Conservation (phyloP, 2,329 filamentous ascomycete species). For the Macrophomina phaseolina region DNA sequence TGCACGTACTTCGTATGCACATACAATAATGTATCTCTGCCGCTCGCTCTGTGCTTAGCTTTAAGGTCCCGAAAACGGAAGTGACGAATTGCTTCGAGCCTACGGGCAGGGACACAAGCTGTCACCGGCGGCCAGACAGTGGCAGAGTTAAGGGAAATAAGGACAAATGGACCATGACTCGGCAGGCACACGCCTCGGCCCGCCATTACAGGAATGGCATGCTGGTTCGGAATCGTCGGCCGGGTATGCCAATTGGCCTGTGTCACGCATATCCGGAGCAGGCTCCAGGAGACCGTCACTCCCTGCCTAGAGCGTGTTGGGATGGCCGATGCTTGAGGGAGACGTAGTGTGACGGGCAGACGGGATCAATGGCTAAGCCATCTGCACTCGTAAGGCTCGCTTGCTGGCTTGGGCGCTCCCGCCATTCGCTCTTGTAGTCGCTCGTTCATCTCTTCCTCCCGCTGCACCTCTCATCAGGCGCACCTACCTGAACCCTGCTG, state of each 20-base stretch:
- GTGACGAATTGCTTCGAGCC: not conserved
- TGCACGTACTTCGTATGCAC: not conserved
- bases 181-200: conserved; percentile 23
- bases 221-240: conserved; percentile 7
- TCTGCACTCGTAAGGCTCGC: conserved; percentile 19
- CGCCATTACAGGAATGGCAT: conserved; percentile 11
- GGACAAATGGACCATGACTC: conserved; percentile 16
- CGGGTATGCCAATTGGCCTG: conserved; percentile 13
- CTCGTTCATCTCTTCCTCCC: not conserved
- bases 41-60: not conserved
- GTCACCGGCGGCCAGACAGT: not conserved
- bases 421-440: not conserved
- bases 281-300: conserved; percentile 6
- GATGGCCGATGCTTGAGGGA: conserved; percentile 17
- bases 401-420: not conserved
- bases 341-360: conserved; percentile 4
- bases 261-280: not conserved
- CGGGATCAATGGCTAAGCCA: not conserved
- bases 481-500: conserved; percentile 12
- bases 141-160: not conserved
- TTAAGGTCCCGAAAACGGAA: not conserved
- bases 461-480: conserved; percentile 5
- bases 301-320: conserved; percentile 2
- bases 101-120: not conserved
- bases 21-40: not conserved